phyloP scores from a whole-genome alignment of 2,329 filamentous ascomycete genomes.

The Fusarium sulawesiense region DNA sequence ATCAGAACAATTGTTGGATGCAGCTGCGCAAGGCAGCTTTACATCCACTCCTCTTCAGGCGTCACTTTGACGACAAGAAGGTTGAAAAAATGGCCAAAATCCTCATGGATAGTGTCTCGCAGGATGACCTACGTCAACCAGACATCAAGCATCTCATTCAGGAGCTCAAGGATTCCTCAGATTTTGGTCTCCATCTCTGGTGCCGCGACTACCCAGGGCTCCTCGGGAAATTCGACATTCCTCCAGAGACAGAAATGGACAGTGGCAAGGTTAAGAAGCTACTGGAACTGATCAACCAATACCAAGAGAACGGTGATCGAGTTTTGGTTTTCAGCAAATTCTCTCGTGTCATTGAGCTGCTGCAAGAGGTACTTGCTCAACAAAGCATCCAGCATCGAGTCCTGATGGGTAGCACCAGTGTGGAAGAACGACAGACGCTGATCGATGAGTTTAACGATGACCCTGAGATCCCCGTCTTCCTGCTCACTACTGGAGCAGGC shows the following conservation, averaged over 20 bases:
- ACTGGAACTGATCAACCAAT: constrained; percentile 77
- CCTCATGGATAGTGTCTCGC: constrained; percentile 75
- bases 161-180: constrained; percentile 68
- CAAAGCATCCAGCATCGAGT: constrained; percentile 81
- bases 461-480: constrained; percentile 83
- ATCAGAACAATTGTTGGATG: constrained; percentile 82
- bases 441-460: constrained; percentile 88
- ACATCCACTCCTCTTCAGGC: constrained; percentile 88
- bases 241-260: constrained; percentile 65
- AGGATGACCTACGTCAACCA: constrained; percentile 64
- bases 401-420: constrained; percentile 86
- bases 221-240: constrained; percentile 65
- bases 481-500: constrained; percentile 92
- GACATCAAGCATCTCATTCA: constrained; percentile 64
- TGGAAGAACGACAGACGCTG: constrained; percentile 84
- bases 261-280: constrained; percentile 89
- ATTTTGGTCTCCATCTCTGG: constrained; percentile 75
- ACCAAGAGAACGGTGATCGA: constrained; percentile 84
- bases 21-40: constrained; percentile 92
- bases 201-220: constrained; percentile 68
- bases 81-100: constrained; percentile 82
- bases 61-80: constrained; percentile 79
- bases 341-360: constrained; percentile 88
- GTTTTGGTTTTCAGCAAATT: constrained; percentile 95
- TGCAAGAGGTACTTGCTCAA: constrained; percentile 82